Conservation (phyloP, 106 monocot species). For the Apostasia ramifera region DNA sequence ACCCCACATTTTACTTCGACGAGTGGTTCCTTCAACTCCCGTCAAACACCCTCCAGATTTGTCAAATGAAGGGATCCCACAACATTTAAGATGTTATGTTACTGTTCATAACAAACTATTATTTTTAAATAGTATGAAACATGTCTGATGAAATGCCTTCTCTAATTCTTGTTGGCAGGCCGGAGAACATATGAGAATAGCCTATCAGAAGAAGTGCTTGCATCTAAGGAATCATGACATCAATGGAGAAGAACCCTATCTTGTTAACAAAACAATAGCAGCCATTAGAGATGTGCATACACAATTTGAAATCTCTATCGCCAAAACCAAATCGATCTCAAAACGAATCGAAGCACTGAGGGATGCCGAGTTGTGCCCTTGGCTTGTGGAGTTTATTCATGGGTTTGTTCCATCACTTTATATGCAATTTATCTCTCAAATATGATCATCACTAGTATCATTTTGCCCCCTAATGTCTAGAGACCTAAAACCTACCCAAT, state of each 20-base stretch:
- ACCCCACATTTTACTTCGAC: no score
- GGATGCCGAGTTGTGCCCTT: slow-evolving; percentile 65
- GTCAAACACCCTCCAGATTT: no score
- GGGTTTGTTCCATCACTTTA: slow-evolving; percentile 36
- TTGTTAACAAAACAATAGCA: slow-evolving; percentile 59
- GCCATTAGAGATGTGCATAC: slow-evolving; percentile 63
- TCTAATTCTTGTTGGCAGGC: slow-evolving; percentile 22
- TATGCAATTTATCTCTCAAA: no score
- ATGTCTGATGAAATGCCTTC: no score
- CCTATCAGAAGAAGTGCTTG: slow-evolving; percentile 75
- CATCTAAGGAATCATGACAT: slow-evolving; percentile 63
- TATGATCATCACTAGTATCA: no score
- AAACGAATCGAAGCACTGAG: slow-evolving; percentile 61
- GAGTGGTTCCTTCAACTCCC: no score
- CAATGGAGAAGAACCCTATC: slow-evolving; percentile 69
- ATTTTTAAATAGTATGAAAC: no score
- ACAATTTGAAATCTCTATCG: slow-evolving; percentile 47
- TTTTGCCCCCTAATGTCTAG: no score
- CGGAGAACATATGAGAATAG: slow-evolving; percentile 53
- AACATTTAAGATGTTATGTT: no score
- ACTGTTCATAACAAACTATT: no score
- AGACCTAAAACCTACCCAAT: no score
- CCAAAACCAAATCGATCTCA: slow-evolving; percentile 54
- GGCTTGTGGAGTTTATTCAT: slow-evolving; percentile 60
- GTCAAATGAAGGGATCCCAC: no score